Evolutionary conservation across 2,329 filamentous ascomycete species (phyloP).

Genomic region (Fonsecaea pugnacius): DNA sequence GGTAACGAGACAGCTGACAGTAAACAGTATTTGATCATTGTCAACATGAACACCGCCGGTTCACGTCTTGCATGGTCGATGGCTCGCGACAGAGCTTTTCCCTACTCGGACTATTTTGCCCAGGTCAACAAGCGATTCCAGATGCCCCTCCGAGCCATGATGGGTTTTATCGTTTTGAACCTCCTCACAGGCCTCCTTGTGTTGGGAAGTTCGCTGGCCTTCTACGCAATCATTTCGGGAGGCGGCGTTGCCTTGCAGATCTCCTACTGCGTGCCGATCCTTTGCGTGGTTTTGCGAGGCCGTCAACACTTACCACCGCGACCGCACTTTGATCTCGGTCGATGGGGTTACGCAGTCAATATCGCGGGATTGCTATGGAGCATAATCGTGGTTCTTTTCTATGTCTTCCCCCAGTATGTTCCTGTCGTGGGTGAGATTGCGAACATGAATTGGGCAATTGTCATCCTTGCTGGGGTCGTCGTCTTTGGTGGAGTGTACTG

Average conservation of each 20-base stretch:
- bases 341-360: conserved; percentile 32
- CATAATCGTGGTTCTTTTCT: conserved; percentile 29
- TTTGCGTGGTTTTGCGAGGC: conserved; percentile 30
- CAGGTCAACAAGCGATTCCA: conserved; percentile 59
- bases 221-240: conserved; percentile 33
- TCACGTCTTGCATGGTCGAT: conserved; percentile 33
- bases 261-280: conserved; percentile 32
- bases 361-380: conserved; percentile 31
- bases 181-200: conserved; percentile 30
- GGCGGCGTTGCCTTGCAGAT: conserved; percentile 31
- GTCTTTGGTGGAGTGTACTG: conserved; percentile 32
- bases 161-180: conserved; percentile 31
- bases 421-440: conserved; percentile 30
- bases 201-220: conserved; percentile 31
- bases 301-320: conserved; percentile 31
- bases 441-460: conserved; percentile 36
- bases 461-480: conserved; percentile 31
- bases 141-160: conserved; percentile 55
- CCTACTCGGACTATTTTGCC: conserved; percentile 58
- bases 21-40: conserved; percentile 31
- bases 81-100: conserved; percentile 65
- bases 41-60: conserved; percentile 33
- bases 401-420: conserved; percentile 33
- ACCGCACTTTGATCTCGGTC: conserved; percentile 32
- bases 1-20: conserved; percentile 8